These are phyloP conservation scores for Prunus persica DNA, from an alignment of 306 rosid species.

Conservation along the genomic window Prunus_persica_NCBIv2 NC_034012.1:2107501-2108000, in stretches of 20 bases:
- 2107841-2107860: background rate
- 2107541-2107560: slow-evolving; percentile 76
- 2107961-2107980: slow-evolving; percentile 55
- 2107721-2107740: slow-evolving; percentile 91
- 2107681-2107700: slow-evolving; percentile 99
- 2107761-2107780: slow-evolving; percentile 94
- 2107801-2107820: slow-evolving; percentile 95
- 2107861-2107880: background rate
- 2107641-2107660: slow-evolving; percentile 57
- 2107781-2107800: slow-evolving; percentile 98
- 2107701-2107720: slow-evolving; percentile 98
- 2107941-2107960: slow-evolving; percentile 56
- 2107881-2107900: slow-evolving; percentile 18
- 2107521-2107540: slow-evolving; percentile 84
- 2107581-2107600: slow-evolving; percentile 55
- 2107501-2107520: slow-evolving; percentile 99
- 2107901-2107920: slow-evolving; percentile 96
- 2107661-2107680: slow-evolving; percentile 97
- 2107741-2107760: slow-evolving; percentile 99
- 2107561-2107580: slow-evolving; percentile 54
- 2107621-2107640: slow-evolving; percentile 57
- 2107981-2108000: slow-evolving; percentile 96
- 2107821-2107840: slow-evolving; percentile 15
- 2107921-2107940: slow-evolving; percentile 90
- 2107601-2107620: slow-evolving; percentile 54